phyloP scores from a whole-genome alignment of 2,329 filamentous ascomycete species.

The Lecanicillium sp. region DNA sequence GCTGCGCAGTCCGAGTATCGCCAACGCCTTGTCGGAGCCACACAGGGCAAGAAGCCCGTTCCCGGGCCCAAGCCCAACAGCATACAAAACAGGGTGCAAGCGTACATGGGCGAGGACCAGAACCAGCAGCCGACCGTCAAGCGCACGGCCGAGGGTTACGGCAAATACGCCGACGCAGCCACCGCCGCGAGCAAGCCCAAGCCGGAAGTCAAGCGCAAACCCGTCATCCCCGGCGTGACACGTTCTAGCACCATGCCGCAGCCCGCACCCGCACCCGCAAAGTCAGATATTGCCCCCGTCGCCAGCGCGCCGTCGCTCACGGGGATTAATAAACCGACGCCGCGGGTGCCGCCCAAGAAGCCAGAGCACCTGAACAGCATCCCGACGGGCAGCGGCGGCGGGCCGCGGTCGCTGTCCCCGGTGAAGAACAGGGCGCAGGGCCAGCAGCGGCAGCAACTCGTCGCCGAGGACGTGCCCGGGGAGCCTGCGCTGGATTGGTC shows the following conservation, averaged over 20 bases:
- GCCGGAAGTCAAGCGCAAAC: constrained; percentile 48
- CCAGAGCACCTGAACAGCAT: constrained; percentile 55
- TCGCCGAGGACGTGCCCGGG: constrained; percentile 41
- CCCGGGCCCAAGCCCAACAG: constrained; percentile 60
- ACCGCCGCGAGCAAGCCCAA: constrained; percentile 31
- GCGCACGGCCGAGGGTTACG: constrained; percentile 80
- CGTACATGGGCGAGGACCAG: constrained; percentile 71
- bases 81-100: constrained; percentile 89
- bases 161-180: constrained; percentile 65
- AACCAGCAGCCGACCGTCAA: constrained; percentile 47
- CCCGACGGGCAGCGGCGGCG: constrained; percentile 31
- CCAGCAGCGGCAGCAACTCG: constrained; percentile 31
- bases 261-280: constrained; percentile 12
- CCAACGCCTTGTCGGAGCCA: constrained; percentile 56
- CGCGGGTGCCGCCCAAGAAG: constrained; percentile 49
- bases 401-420: constrained; percentile 36
- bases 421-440: constrained; percentile 30
- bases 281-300: constrained; percentile 14
- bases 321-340: constrained; percentile 32
- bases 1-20: constrained; percentile 85
- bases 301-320: constrained; percentile 22
- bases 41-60: constrained; percentile 30
- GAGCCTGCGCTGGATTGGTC: constrained; percentile 50
- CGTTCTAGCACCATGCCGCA: constrained; percentile 24
- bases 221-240: constrained; percentile 32